Evolutionary conservation across 2,329 filamentous ascomycete species (phyloP).

Genomic region (Penicillium sp.): DNA sequence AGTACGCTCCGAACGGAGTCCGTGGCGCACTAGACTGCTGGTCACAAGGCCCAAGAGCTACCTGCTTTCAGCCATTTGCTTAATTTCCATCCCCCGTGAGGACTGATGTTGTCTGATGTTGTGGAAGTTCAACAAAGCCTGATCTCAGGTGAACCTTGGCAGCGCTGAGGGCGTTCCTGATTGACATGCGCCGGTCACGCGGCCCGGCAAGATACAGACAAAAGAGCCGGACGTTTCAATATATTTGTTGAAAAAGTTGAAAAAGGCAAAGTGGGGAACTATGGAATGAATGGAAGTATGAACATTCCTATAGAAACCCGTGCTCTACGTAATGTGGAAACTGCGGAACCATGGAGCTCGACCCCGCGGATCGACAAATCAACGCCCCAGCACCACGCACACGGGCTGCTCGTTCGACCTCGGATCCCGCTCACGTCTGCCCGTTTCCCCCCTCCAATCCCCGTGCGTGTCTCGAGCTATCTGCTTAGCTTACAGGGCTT

Average conservation of each 20-base stretch:
- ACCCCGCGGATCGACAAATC: conserved; percentile 25
- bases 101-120: neutral
- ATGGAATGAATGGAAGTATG: neutral
- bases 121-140: neutral
- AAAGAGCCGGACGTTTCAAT: neutral
- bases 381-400: conserved; percentile 16
- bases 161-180: neutral
- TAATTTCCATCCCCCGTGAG: neutral
- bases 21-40: neutral
- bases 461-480: neutral
- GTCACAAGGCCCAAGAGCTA: neutral
- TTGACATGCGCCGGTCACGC: neutral
- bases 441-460: neutral
- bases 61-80: neutral
- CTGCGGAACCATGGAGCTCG: conserved; percentile 7
- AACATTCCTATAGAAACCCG: neutral
- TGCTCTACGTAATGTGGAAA: neutral
- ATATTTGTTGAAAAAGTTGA: too few relatives aligned
- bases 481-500: neutral
- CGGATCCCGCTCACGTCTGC: neutral
- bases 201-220: neutral
- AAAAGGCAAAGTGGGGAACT: too few relatives aligned
- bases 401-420: conserved; percentile 11
- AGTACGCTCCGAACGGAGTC: neutral
- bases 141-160: neutral